Conservation (phyloP, 1,284 basidiomycete species). For the Cerrena zonata region DNA sequence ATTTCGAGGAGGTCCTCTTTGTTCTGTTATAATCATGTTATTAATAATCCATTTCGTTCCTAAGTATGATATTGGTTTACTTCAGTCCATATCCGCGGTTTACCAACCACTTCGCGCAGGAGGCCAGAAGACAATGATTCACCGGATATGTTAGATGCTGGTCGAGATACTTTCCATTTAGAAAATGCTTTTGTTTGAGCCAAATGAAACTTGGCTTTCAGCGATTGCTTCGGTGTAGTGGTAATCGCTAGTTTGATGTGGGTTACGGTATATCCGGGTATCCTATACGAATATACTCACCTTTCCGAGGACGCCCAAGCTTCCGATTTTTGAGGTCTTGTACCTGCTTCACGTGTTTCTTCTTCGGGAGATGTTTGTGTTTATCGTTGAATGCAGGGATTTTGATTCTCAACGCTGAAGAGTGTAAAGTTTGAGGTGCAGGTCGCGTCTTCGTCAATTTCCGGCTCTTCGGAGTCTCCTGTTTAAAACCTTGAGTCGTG, state of each 20-base stretch:
- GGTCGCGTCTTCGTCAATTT: background rate
- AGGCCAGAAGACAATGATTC: background rate
- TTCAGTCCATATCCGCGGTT: background rate
- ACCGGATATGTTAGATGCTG: background rate
- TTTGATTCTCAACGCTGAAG: background rate
- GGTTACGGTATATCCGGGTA: too few species aligned
- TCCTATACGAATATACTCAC: too few species aligned
- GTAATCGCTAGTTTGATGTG: too few species aligned
- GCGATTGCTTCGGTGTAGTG: too few species aligned
- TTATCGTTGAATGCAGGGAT: too few species aligned
- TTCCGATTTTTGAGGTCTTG: too few species aligned
- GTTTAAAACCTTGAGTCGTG: too few species aligned
- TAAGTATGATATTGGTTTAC: background rate
- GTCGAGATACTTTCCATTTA: background rate
- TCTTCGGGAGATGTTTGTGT: too few species aligned
- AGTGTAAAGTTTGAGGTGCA: background rate
- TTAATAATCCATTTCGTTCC: background rate
- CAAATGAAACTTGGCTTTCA: background rate
- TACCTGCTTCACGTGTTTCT: too few species aligned
- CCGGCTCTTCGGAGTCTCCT: background rate
- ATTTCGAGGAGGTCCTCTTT: slow-evolving; percentile 13
- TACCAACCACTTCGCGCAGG: background rate
- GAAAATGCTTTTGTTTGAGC: background rate
- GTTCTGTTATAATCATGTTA: background rate
- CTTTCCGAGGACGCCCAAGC: too few species aligned